phyloP scores from a whole-genome alignment of 1,139 yeast genomes.

The Lodderomyces theae region DNA sequence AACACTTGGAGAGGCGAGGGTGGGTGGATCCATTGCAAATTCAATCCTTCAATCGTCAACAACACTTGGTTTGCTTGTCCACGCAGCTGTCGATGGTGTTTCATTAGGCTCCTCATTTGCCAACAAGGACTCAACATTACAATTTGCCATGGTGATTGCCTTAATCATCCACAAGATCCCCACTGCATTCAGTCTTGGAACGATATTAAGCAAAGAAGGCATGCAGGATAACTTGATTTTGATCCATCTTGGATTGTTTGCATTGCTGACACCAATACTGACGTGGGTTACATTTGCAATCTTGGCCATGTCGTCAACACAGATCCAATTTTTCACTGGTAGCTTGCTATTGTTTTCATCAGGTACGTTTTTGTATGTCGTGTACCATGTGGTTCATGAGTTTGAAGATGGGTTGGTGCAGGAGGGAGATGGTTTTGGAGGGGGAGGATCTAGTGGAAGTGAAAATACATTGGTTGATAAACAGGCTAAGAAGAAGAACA shows the following conservation, averaged over 20 bases:
- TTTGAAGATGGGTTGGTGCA: constrained; percentile 4
- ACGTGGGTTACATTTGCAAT: constrained; percentile 47
- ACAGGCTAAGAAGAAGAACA: constrained; percentile 10
- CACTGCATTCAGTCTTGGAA: constrained; percentile 65
- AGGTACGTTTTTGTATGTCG: constrained; percentile 72
- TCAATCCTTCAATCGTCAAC: constrained; percentile 36
- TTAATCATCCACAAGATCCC: constrained; percentile 74
- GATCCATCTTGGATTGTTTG: constrained; percentile 43
- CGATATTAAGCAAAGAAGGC: constrained; percentile 48
- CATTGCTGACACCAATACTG: constrained; percentile 52
- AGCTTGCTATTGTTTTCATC: constrained; percentile 58
- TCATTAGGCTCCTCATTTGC: constrained; percentile 64
- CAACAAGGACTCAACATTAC: constrained; percentile 43
- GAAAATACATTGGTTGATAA: constrained; percentile 5
- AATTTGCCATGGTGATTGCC: constrained; percentile 53
- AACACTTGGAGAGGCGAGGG: constrained; percentile 7
- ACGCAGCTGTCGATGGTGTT: constrained; percentile 72
- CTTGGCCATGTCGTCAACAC: constrained; percentile 24
- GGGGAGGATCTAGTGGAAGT: not conserved
- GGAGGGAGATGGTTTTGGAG: not conserved
- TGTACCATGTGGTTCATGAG: constrained; percentile 58
- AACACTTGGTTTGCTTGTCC: constrained; percentile 63
- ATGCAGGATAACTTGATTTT: constrained; percentile 30
- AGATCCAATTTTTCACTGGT: constrained; percentile 43
- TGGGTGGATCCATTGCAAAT: constrained; percentile 20